phyloP scores from a whole-genome alignment of 805 yeast species.

The Wickerhamomyces queroliae region DNA sequence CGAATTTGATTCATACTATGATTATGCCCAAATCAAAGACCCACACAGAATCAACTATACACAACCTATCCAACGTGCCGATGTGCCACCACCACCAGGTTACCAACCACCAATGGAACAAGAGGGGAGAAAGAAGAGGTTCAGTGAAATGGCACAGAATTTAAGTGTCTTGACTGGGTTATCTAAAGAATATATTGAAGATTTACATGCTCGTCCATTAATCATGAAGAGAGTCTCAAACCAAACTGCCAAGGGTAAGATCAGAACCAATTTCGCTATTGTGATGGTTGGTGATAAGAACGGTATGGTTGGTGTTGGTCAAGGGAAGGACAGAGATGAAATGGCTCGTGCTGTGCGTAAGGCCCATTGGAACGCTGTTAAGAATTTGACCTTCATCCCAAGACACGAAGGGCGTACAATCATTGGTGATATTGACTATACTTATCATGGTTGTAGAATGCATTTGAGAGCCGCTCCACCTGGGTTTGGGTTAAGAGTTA shows the following conservation, averaged over 20 bases:
- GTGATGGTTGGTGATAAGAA: constrained; percentile 90
- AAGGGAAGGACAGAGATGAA: constrained; percentile 82
- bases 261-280: constrained; percentile 72
- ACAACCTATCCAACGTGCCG: constrained; percentile 53
- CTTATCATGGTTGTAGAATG: constrained; percentile 82
- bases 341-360: constrained; percentile 69
- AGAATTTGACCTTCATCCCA: constrained; percentile 75
- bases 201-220: constrained; percentile 58
- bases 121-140: constrained; percentile 15
- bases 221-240: constrained; percentile 78
- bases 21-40: constrained; percentile 44
- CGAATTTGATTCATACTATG: constrained; percentile 71
- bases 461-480: constrained; percentile 83
- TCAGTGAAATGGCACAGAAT: constrained; percentile 38
- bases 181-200: constrained; percentile 52
- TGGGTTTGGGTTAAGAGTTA: constrained; percentile 90
- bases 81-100: constrained; percentile 49
- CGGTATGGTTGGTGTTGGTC: constrained; percentile 94
- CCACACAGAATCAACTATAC: constrained; percentile 43
- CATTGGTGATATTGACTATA: constrained; percentile 73
- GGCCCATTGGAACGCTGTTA: constrained; percentile 92
- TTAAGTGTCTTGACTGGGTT: constrained; percentile 63
- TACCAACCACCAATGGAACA: constrained; percentile 26
- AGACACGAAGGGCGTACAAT: constrained; percentile 90
- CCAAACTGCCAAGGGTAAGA: constrained; percentile 91